Base-by-base conservation (phyloP, 768 basidiomycete species). In the Saitozyma sp. region DNA sequence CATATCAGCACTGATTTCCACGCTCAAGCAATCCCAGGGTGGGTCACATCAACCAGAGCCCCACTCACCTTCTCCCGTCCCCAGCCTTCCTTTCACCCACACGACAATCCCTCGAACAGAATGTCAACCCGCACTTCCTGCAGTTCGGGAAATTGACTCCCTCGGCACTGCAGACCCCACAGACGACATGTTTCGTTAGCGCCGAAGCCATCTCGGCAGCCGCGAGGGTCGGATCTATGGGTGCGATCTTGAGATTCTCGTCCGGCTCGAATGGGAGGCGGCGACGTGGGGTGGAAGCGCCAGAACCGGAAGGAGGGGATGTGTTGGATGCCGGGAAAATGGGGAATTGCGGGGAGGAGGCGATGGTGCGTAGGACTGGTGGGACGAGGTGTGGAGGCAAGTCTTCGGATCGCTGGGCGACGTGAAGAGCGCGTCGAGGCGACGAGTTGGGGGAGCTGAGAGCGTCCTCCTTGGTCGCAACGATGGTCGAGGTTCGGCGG, bases 81-180 rank as follows among this genome's bases (percentile, higher is more conserved):
- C 75, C 75, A 9, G 71, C 75, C 37, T 60, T 66, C 9, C 65
- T 57, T 17, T 52, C 57, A 8, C 63, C 73, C 0, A 77, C 63
- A 39, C 75, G 60, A 59, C 75, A 77, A 14, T 61, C 66, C 43
- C 75, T 64, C 8, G 69, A 70, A 50, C 75, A 77, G 56, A 77
- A 74, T 1, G 57, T 59, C 59, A 73, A 49, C n/a, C 71, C 69
- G 56, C 75, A 77, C 56, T 69, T 70, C 58, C 75, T 60, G 50
- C 75, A 77, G 52, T 68, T 69, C 4, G 75, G 75, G 50, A 74
- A 75, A 55, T 77, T 77, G 46, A 73, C 61, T 5, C 75, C 75
- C 39, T 68, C 49, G 39, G 67, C 52, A 9, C 45, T 53, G 49
- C 75, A 77, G 11, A 77, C 73, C 4, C 60, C 59, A 50, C 75